Evolutionary conservation across 2,329 filamentous ascomycete species (phyloP), one percentile per base, ranked within the genome.

Genomic region (Metarhizium anisopliae): DNA sequence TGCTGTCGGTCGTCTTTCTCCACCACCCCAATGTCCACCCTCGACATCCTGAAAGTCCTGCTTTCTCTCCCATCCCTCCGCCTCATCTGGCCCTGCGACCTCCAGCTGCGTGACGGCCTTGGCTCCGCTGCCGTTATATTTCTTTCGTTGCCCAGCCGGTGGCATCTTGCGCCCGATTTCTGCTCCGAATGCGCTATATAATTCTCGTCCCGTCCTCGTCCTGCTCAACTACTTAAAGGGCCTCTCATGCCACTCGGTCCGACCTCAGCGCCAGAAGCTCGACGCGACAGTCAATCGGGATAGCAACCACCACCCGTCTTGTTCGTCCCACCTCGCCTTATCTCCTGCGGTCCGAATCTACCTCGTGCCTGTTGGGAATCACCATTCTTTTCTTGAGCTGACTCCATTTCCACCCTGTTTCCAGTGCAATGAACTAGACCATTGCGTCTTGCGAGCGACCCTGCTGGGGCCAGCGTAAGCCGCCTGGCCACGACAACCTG

Each of bases 391-490:
- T 38, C 32, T 6, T 25, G 3, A 18, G 14, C 36, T 51, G 50
- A 51, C 32, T 38, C 4, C 16, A 13, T 51, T 10, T 13, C 38
- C 50, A 18, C 7, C 29, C 8, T 49, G 20, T 30, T 10, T 16
- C 4, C 32, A 40, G 50, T 40, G 50, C 50, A 40, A 51, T 51
- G 50, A 51, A 51, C 50, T 51, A 51, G 50, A 51, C 47, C 32
- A 36, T 38, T n/a, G 32, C 50, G 50, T 29, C 4, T 38, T 8
- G 50, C 32, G 32, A 51, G 50, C 50, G 50, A 51, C 50, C 32
- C 32, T 36, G 7, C 50, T 20, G 36, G 50, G 32, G 50, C 50
- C 18, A 51, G 50, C 36, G 50, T 40, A 25, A 51, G 7, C 50
- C 16, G 36, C 36, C 32, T 40, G 50, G 50, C 32, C 32, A 40